These are phyloP conservation scores for Diaporthe ampelina DNA, from an alignment of 2,329 filamentous ascomycete genomes.

Conservation along the genomic window DNA sequence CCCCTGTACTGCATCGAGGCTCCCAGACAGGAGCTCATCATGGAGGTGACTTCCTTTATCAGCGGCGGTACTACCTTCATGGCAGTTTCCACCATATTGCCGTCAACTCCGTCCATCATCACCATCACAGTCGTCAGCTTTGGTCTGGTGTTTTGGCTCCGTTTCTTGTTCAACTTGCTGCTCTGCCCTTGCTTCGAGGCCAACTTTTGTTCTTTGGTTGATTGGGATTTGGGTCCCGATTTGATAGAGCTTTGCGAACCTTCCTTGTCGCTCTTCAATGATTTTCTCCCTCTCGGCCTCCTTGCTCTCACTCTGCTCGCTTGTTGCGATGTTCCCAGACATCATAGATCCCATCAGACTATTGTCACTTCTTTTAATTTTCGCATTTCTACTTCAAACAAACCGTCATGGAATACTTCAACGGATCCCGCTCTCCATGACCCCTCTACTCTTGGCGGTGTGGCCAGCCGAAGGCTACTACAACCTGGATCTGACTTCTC, in stretches of 20 bases:
- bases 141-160: neutral
- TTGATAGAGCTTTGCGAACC: neutral
- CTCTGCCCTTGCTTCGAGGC: neutral
- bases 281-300: too few species aligned
- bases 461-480: conserved; percentile 21
- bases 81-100: neutral
- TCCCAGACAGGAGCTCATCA: neutral
- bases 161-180: neutral
- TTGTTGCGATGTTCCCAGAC: neutral
- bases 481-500: conserved; percentile 28
- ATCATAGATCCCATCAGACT: neutral
- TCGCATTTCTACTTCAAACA: neutral
- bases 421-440: neutral
- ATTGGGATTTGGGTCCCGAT: neutral
- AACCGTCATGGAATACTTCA: neutral
- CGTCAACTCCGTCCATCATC: neutral
- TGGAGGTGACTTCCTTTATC: neutral
- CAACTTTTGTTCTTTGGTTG: neutral
- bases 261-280: too few species aligned
- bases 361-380: neutral
- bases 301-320: neutral
- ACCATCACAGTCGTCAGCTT: neutral
- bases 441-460: neutral
- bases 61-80: neutral
- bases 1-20: neutral